phyloP scores from a whole-genome alignment of 345 rosid genomes.

The Passiflora organensis region DNA sequence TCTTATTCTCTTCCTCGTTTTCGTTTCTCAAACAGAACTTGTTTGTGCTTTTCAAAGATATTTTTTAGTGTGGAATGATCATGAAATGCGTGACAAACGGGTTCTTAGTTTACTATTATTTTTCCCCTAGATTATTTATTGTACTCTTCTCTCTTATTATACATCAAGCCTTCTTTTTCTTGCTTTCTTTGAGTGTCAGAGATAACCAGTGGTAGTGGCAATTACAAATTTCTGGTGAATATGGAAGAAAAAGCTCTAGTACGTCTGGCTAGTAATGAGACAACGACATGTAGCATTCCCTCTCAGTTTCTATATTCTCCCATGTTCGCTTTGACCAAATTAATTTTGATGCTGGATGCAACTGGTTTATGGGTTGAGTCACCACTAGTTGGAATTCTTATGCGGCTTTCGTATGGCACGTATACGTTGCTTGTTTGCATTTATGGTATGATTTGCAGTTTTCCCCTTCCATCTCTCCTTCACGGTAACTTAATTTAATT shows the following conservation, averaged over 20 bases:
- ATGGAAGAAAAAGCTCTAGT: slow-evolving; percentile 5
- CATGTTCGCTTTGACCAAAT: too few species aligned
- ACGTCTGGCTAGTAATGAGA: not conserved
- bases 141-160: not conserved
- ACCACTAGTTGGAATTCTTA: too few species aligned
- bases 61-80: slow-evolving; percentile 29
- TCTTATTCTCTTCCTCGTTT: not conserved
- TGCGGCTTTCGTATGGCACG: too few species aligned
- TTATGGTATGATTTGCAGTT: too few species aligned
- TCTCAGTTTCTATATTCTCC: not conserved
- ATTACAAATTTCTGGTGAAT: slow-evolving; percentile 10
- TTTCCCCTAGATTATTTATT: not conserved
- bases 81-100: slow-evolving; percentile 25
- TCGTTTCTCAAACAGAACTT: slow-evolving; percentile 6
- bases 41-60: slow-evolving; percentile 16
- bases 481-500: too few species aligned
- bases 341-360: not conserved
- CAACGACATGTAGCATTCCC: slow-evolving; percentile 16
- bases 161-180: slow-evolving; percentile 7
- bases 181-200: too few species aligned
- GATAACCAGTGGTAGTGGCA: not conserved
- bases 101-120: slow-evolving; percentile 4
- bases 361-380: too few species aligned
- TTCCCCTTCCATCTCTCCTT: too few species aligned
- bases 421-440: too few species aligned